Conservation (phyloP, 2,329 filamentous ascomycete genomes). For the Aspergillus aculeatinus region DNA sequence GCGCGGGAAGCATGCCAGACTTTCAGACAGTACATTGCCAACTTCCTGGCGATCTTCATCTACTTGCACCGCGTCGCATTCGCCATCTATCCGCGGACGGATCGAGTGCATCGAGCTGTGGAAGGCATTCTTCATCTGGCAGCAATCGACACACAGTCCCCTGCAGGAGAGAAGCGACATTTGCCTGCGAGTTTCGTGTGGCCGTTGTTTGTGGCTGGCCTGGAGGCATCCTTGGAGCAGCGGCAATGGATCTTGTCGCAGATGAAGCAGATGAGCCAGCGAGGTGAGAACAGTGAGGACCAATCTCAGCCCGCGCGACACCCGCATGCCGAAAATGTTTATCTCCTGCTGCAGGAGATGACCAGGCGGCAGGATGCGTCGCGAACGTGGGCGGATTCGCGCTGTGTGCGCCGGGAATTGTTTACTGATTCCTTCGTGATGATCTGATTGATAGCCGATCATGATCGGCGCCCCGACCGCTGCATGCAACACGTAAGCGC, state of each 20-base stretch:
- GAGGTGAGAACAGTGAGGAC: constrained; percentile 9
- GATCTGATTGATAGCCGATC: constrained; percentile 19
- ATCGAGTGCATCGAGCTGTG: constrained; percentile 36
- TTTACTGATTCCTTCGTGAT: constrained; percentile 37
- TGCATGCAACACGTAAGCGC: constrained; percentile 3
- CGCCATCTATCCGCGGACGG: constrained; percentile 39
- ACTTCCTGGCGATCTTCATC: constrained; percentile 37
- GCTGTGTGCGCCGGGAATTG: constrained; percentile 33
- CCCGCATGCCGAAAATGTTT: constrained; percentile 32
- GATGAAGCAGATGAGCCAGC: constrained; percentile 32
- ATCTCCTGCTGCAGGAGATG: constrained; percentile 36
- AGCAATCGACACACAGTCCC: constrained; percentile 24
- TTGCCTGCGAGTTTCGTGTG: constrained; percentile 36
- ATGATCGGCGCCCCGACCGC: neutral
- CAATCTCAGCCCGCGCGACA: constrained; percentile 22
- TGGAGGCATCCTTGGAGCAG: constrained; percentile 34
- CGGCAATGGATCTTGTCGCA: constrained; percentile 34
- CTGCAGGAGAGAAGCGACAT: constrained; percentile 10
- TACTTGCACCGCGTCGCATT: constrained; percentile 40
- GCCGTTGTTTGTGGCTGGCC: constrained; percentile 36
- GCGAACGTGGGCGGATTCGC: constrained; percentile 36
- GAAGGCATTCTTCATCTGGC: constrained; percentile 38
- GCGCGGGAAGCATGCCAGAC: constrained; percentile 31
- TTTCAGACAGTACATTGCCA: constrained; percentile 37
- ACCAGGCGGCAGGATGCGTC: constrained; percentile 34